Evolutionary conservation across 352 stramenopile genomes (phyloP).

Genomic region (Pythium coloratum): DNA sequence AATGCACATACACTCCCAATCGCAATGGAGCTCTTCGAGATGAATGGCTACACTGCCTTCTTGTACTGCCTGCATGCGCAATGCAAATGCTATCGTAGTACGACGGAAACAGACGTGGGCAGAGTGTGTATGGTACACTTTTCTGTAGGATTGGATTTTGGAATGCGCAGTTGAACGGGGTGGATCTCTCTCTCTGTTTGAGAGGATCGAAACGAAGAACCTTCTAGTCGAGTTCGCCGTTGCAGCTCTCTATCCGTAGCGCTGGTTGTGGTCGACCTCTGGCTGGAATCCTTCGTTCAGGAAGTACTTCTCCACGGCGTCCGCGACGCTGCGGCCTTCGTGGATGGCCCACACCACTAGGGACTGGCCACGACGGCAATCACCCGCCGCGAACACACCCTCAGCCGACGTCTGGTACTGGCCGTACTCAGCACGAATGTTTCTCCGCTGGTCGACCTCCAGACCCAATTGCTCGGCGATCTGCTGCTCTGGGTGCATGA

Average conservation of each 20-base stretch:
- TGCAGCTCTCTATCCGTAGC: constrained; percentile 45
- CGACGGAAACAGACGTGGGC: background rate
- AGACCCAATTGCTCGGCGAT: constrained; percentile 89
- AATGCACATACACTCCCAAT: constrained; percentile 25
- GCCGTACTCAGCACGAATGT: constrained; percentile 93
- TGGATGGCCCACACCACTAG: constrained; percentile 99
- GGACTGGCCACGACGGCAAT: constrained; percentile 96
- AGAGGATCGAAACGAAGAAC: background rate
- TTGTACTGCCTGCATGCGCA: constrained; percentile 13
- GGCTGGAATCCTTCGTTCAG: constrained; percentile 73
- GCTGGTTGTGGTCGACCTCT: constrained; percentile 80
- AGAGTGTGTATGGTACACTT: constrained; percentile 3
- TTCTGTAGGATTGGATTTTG: background rate
- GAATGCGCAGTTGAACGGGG: background rate
- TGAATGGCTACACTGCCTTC: background rate
- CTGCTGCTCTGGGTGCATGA: constrained; percentile 92
- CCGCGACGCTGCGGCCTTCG: constrained; percentile 93
- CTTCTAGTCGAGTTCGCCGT: background rate
- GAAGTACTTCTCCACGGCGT: constrained; percentile 85
- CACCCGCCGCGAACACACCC: constrained; percentile 96
- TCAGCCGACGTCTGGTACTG: constrained; percentile 94
- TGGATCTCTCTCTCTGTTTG: background rate
- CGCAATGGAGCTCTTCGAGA: background rate
- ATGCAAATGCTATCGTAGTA: background rate
- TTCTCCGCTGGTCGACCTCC: constrained; percentile 93